Base-by-base conservation (phyloP, 2,329 filamentous ascomycete species). In the Scytalidium lignicola region DNA sequence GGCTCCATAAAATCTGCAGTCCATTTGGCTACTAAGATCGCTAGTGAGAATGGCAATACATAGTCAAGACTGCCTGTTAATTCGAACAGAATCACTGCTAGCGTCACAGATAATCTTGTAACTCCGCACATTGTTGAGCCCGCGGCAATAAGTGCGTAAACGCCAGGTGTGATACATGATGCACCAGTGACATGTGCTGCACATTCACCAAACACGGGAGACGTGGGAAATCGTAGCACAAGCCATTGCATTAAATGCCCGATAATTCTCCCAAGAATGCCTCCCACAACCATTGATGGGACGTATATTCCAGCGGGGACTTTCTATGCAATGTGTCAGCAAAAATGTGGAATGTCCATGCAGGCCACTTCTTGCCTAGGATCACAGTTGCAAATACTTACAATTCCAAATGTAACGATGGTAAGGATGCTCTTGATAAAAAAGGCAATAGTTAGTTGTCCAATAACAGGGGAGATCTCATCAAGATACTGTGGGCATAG, bases 41-140 rank as follows among this genome's bases (percentile, higher is more conserved):
- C 86, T 8, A 99, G 73, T 0, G 91, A 96, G 66, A 97, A 97
- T 0, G 93, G 93, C 10, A 99, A 73, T 3, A 99, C 93, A 61
- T 97, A 95, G 65, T 97, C 89, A 44, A 97, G 74, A 65, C 90
- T 96, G 48, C 93, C 93, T 0, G 93, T 99, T 29, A 99, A 75
- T 67, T 99, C 93, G 59, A 99, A 97, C 1, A 97, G 74, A 52
- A 99, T 97, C 62, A 97, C 90, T 0, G 90, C 91, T 8, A 99
- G 75, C 0, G 93, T 97, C 19, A 99, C 89, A 0, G 91, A 96
- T 1, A 99, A 71, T 44, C 93, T 81, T 1, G 93, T 99, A 2
- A 97, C 93, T 44, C 93, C 93, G 58, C 92, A 97, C 93, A 99
- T 97, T 26, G 92, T 96, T 1, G 93, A 90, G 15, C 93, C 93